Evolutionary conservation across 352 stramenopile genomes (phyloP).

Genomic region (Thraustochytrium striatum): DNA sequence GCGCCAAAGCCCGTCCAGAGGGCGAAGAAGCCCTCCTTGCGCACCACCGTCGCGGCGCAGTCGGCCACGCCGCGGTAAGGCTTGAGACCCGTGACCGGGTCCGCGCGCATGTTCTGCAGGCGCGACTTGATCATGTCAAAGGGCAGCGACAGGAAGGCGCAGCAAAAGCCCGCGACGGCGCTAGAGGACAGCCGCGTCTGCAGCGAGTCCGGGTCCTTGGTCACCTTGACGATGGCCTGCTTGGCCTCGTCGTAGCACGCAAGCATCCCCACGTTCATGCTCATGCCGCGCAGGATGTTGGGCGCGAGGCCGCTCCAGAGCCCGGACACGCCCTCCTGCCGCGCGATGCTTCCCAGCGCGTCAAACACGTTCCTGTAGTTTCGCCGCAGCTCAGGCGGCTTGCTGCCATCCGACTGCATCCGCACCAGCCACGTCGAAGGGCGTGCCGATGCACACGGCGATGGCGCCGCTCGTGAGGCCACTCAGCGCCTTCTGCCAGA

Average conservation of each 20-base stretch:
- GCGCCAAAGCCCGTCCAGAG: slow-evolving; percentile 96
- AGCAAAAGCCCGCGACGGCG: slow-evolving; percentile 92
- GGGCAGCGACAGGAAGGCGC: slow-evolving; percentile 92
- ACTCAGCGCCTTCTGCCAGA: slow-evolving; percentile 52
- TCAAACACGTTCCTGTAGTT: slow-evolving; percentile 99
- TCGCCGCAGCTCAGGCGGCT: slow-evolving; percentile 75
- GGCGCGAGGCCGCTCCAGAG: slow-evolving; percentile 83
- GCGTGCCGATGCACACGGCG: slow-evolving; percentile 88
- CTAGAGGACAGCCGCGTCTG: slow-evolving; percentile 84
- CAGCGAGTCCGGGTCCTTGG: slow-evolving; percentile 59
- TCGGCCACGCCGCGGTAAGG: slow-evolving; percentile 92
- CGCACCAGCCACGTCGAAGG: slow-evolving; percentile 96
- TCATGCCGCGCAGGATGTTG: slow-evolving; percentile 90
- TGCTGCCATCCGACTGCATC: slow-evolving; percentile 94
- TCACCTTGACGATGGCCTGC: slow-evolving; percentile 71
- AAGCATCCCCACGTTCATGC: slow-evolving; percentile 99
- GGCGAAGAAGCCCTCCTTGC: slow-evolving; percentile 86
- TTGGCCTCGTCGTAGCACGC: slow-evolving; percentile 98
- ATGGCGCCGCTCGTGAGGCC: slow-evolving; percentile 54
- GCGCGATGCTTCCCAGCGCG: slow-evolving; percentile 79
- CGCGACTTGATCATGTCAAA: slow-evolving; percentile 98
- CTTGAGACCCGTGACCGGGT: slow-evolving; percentile 77
- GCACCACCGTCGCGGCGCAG: slow-evolving; percentile 87
- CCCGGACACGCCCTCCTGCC: slow-evolving; percentile 75
- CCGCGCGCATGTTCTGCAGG: slow-evolving; percentile 93